Percentiles rank a stretch among this genome's conserved stretches.
Conservation (phyloP, 768 basidiomycete species). For the Boletus rubropictus region DNA sequence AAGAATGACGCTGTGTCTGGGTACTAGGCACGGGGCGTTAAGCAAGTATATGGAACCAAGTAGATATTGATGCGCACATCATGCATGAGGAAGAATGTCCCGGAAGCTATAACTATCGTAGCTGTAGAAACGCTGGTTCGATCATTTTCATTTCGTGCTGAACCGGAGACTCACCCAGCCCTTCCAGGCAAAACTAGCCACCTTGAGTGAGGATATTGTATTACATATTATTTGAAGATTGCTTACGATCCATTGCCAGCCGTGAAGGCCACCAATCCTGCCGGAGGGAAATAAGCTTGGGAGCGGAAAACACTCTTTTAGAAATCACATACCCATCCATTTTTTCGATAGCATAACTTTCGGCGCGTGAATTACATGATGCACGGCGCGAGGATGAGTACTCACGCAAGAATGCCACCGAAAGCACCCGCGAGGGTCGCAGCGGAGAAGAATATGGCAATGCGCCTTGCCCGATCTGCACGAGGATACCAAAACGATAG, state of each 20-base stretch:
- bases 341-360: conserved; percentile 33
- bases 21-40: conserved; percentile 31
- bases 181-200: conserved; percentile 30
- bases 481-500: conserved; percentile 58
- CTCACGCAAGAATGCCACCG: conserved; percentile 47
- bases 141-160: background rate
- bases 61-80: conserved; percentile 32
- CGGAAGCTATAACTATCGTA: conserved; percentile 21
- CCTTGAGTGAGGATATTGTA: conserved; percentile 3
- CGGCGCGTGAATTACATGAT: background rate
- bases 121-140: conserved; percentile 7
- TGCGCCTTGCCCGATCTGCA: conserved; percentile 50
- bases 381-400: background rate
- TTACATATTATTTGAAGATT: background rate
- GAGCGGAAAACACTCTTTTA: background rate
- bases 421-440: conserved; percentile 50
- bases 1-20: conserved; percentile 56
- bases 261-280: conserved; percentile 28
- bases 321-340: conserved; percentile 30
- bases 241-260: conserved; percentile 39
- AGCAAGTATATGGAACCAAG: conserved; percentile 4
- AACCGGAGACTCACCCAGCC: conserved; percentile 16
- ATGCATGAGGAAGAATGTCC: conserved; percentile 46
- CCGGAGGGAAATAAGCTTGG: background rate
- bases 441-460: conserved; percentile 59